phyloP scores from a whole-genome alignment of 805 yeast species.

The Danielia reshetovae region DNA sequence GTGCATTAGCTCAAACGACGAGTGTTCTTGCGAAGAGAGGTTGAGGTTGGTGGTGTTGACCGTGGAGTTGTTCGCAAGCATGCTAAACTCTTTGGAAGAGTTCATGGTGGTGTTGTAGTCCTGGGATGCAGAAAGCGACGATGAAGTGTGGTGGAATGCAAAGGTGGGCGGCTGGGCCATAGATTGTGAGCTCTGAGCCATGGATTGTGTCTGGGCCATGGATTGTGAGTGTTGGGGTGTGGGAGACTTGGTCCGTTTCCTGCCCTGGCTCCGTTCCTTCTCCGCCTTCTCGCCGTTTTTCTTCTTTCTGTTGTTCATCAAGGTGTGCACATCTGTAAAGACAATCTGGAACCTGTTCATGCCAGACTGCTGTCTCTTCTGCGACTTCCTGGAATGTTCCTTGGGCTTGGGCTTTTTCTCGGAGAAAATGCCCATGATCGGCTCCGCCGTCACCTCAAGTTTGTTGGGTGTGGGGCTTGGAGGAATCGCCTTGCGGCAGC shows the following conservation, averaged over 20 bases:
- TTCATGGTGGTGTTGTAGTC: conserved; percentile 18
- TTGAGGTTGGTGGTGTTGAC: conserved; percentile 32
- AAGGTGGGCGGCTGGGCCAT: no score
- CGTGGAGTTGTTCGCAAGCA: conserved; percentile 20
- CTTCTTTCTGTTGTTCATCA: conserved; percentile 18
- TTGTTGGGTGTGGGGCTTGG: conserved; percentile 40
- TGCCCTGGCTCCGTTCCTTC: conserved; percentile 3
- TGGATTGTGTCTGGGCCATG: no score
- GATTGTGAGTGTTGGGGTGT: neutral
- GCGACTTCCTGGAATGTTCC: conserved; percentile 16
- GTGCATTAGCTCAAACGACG: conserved; percentile 33
- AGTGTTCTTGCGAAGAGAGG: conserved; percentile 34
- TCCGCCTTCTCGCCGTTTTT: conserved; percentile 3
- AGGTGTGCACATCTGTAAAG: conserved; percentile 19
- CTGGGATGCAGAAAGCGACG: conserved; percentile 8
- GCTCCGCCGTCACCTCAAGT: conserved; percentile 19
- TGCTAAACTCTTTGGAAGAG: conserved; percentile 27
- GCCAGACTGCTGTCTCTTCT: conserved; percentile 9
- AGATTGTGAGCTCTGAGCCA: no score
- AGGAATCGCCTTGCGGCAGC: conserved; percentile 15
- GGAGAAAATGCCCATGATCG: conserved; percentile 37
- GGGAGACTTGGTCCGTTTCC: neutral
- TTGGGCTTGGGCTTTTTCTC: conserved; percentile 19
- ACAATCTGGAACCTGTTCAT: conserved; percentile 16
- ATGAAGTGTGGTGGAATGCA: conserved; percentile 3